These are phyloP conservation scores for Botrytis tulipae DNA, from an alignment of 2,329 filamentous ascomycete genomes.

Conservation along the genomic window DNA sequence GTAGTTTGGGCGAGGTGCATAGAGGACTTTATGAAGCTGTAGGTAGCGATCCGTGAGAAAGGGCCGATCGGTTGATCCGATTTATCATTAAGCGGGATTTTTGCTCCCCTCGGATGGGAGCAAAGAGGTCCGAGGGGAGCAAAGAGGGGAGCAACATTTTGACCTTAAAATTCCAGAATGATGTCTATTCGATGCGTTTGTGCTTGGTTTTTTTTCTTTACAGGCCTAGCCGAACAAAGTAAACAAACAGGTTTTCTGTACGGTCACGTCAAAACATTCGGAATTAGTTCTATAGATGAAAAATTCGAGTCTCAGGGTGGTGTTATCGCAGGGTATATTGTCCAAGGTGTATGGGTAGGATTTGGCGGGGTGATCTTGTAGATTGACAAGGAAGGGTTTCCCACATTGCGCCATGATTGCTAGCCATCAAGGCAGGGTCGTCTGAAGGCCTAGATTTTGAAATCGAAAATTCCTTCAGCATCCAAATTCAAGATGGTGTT, in stretches of 20 bases:
- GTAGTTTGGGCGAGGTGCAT: not conserved
- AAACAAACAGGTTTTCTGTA: not conserved
- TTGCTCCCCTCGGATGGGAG: not conserved
- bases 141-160: not conserved
- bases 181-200: not conserved
- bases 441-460: not conserved
- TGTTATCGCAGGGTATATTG: not conserved
- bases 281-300: not conserved
- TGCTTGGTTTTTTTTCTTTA: not conserved
- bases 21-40: not conserved
- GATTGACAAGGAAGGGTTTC: not conserved
- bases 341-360: not conserved
- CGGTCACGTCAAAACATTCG: not conserved
- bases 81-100: not conserved
- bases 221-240: not conserved
- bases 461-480: not conserved
- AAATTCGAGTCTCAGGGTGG: not conserved
- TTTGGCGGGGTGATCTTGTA: not conserved
- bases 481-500: not conserved
- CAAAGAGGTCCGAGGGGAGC: not conserved
- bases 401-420: not conserved
- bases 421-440: not conserved
- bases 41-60: not conserved
- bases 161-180: not conserved
- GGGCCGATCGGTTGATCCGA: not conserved